Conservation (phyloP, 345 rosid genomes). For the Noccaea bulbosa region DNA sequence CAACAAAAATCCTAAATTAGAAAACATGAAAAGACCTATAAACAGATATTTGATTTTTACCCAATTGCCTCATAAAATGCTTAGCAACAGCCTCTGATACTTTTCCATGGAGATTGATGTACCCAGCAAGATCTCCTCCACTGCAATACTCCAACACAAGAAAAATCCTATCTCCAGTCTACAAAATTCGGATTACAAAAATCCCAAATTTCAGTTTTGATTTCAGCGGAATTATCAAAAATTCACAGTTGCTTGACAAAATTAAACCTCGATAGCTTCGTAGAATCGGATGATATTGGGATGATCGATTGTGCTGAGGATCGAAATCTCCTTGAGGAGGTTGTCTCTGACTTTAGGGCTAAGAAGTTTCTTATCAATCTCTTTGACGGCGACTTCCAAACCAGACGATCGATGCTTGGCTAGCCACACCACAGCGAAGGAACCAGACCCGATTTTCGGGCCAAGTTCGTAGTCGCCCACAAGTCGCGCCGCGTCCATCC, state of each 20-base stretch:
- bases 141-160: conserved; percentile 83
- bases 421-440: conserved; percentile 77
- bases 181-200: conserved; percentile 17
- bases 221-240: neutral
- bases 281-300: conserved; percentile 63
- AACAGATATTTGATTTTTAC: conserved; percentile 37
- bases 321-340: conserved; percentile 73
- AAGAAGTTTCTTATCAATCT: conserved; percentile 71
- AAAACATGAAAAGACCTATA: neutral
- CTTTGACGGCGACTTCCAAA: conserved; percentile 68
- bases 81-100: conserved; percentile 71
- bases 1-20: neutral
- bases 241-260: neutral
- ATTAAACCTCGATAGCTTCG: conserved; percentile 56
- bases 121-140: conserved; percentile 83
- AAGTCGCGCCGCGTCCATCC: conserved; percentile 53
- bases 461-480: conserved; percentile 77
- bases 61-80: conserved; percentile 81
- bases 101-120: conserved; percentile 65
- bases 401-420: conserved; percentile 61
- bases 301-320: conserved; percentile 76
- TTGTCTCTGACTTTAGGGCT: conserved; percentile 67
- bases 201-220: neutral
- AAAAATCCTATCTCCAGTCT: conserved; percentile 68
- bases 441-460: conserved; percentile 71